Conservation (phyloP, 495 filamentous ascomycete species). For the Sordaria brevicollis region DNA sequence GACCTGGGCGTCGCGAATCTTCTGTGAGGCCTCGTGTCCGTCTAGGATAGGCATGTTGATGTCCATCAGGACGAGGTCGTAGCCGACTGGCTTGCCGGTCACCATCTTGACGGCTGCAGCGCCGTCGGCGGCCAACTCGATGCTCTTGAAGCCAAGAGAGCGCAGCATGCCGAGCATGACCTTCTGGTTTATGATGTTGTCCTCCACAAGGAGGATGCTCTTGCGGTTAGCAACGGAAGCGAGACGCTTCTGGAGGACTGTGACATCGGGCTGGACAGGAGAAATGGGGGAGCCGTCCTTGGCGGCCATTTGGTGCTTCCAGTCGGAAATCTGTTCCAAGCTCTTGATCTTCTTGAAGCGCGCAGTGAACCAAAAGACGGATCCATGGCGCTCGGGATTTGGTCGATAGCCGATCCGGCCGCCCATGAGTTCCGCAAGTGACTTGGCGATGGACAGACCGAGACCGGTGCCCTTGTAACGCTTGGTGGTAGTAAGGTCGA, state of each 20-base stretch:
- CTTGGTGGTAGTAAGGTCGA: constrained; percentile 63
- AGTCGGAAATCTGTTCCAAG: constrained; percentile 18
- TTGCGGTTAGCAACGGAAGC: constrained; percentile 22
- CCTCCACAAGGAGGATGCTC: constrained; percentile 46
- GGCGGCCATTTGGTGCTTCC: constrained; percentile 4
- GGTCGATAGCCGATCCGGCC: constrained; percentile 51
- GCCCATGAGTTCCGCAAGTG: constrained; percentile 61
- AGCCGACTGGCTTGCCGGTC: constrained; percentile 37
- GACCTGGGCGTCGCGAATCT: constrained; percentile 27
- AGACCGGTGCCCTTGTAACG: constrained; percentile 73
- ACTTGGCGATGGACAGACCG: constrained; percentile 67
- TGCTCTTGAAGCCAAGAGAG: constrained; percentile 40
- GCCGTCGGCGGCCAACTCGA: constrained; percentile 47
- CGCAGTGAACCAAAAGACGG: constrained; percentile 50
- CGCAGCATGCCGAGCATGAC: constrained; percentile 50
- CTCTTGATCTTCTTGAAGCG: constrained; percentile 37
- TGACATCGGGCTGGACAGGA: constrained; percentile 8
- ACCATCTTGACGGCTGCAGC: constrained; percentile 45
- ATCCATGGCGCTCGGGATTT: constrained; percentile 42
- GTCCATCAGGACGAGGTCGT: constrained; percentile 47
- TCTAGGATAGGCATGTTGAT: constrained; percentile 43
- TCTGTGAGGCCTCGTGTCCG: constrained; percentile 28
- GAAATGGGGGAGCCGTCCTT: constrained; percentile 1
- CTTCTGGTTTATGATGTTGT: constrained; percentile 54
- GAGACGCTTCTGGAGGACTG: constrained; percentile 8